phyloP scores from a whole-genome alignment of 192 early-diverging fungal genomes.

The Obelidium mucronatum region DNA sequence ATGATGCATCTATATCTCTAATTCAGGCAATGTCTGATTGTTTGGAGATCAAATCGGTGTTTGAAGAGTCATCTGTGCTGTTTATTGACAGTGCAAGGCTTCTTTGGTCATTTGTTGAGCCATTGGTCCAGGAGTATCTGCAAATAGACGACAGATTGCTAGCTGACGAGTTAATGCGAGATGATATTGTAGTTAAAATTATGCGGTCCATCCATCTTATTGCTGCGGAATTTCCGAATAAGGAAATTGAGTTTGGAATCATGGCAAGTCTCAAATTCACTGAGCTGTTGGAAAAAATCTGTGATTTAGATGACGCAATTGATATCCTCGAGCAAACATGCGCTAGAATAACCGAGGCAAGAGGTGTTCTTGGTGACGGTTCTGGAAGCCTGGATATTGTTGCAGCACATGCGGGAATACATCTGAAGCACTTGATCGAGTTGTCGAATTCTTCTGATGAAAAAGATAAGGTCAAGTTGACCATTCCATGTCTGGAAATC shows the following conservation, averaged over 20 bases:
- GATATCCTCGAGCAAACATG: constrained; percentile 40
- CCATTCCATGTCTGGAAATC: constrained; percentile 17
- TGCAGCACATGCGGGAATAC: constrained; percentile 39
- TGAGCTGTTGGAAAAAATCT: constrained; percentile 42
- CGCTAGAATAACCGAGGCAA: constrained; percentile 20
- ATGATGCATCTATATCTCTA: constrained; percentile 36
- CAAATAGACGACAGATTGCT: constrained; percentile 7
- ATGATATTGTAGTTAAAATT: constrained; percentile 37
- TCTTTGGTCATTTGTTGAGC: constrained; percentile 52
- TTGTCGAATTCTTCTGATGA: background rate
- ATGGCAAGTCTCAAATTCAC: constrained; percentile 39
- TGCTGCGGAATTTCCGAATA: constrained; percentile 34
- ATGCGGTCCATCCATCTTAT: constrained; percentile 40
- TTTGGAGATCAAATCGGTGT: constrained; percentile 33
- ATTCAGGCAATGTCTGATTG: constrained; percentile 45
- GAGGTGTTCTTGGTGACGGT: constrained; percentile 37
- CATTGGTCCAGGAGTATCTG: constrained; percentile 40
- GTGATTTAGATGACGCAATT: constrained; percentile 32
- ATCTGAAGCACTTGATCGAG: background rate
- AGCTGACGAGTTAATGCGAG: constrained; percentile 15
- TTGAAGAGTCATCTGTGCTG: constrained; percentile 26
- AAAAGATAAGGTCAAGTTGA: background rate
- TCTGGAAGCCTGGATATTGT: background rate
- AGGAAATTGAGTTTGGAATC: constrained; percentile 41
- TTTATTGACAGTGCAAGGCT: constrained; percentile 44